Conservation (phyloP, 1,284 basidiomycete genomes). For the Volvariella volvacea region DNA sequence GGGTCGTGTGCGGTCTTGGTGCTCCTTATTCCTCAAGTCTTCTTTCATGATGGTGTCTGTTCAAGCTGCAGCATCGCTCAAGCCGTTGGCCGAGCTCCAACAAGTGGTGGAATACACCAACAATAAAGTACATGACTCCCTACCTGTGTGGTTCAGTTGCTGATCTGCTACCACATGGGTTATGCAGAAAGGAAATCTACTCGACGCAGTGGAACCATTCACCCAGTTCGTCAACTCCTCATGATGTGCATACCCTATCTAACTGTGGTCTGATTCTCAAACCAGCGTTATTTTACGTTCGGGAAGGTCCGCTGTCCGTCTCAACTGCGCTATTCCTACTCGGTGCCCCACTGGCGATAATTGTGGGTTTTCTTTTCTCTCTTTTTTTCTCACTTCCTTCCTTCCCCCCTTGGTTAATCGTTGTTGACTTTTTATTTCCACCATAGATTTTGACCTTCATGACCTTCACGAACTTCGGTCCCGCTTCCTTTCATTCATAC, state of each 20-base stretch:
- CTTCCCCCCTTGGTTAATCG: too few species aligned
- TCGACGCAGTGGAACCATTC: constrained; percentile 51
- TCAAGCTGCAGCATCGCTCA: constrained; percentile 24
- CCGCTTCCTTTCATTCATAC: constrained; percentile 58
- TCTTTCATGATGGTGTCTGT: constrained; percentile 28
- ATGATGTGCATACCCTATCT: not conserved
- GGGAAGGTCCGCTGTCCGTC: constrained; percentile 33
- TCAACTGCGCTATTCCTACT: constrained; percentile 61
- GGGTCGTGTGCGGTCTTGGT: constrained; percentile 14
- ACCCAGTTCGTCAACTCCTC: constrained; percentile 33
- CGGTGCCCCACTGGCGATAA: constrained; percentile 50
- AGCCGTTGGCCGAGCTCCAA: constrained; percentile 20
- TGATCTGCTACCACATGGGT: constrained; percentile 1
- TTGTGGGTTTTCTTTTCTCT: constrained; percentile 33
- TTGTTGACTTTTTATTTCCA: constrained; percentile 1
- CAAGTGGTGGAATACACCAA: too few species aligned
- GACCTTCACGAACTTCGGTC: constrained; percentile 61
- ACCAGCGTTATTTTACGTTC: constrained; percentile 33
- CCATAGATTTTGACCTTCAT: constrained; percentile 59
- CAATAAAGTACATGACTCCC: too few species aligned
- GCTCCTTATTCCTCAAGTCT: not conserved
- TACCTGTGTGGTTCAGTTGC: not conserved
- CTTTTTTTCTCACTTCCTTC: too few species aligned
- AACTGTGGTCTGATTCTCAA: constrained; percentile 1
- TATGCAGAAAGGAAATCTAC: constrained; percentile 38